Conservation (phyloP, 1,139 yeast genomes). For the Geotrichum siamense region DNA sequence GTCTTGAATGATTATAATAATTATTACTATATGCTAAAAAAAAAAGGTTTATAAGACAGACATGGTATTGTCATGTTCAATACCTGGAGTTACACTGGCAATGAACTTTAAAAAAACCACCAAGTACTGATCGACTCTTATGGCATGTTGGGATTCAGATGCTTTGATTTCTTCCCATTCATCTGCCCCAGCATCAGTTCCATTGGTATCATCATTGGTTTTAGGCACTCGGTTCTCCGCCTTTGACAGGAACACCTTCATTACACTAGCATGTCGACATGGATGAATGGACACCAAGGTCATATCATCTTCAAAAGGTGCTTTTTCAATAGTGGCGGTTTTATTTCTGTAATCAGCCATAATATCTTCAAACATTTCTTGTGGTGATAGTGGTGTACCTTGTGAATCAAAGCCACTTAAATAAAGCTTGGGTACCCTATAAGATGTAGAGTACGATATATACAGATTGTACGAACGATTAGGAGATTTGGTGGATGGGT, state of each 20-base stretch:
- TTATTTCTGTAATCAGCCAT: conserved; percentile 86
- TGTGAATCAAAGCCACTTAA: conserved; percentile 77
- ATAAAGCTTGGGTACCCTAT: conserved; percentile 92
- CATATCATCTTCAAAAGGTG: conserved; percentile 74
- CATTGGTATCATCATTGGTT: conserved; percentile 25
- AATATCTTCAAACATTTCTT: conserved; percentile 91
- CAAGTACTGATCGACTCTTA: conserved; percentile 86
- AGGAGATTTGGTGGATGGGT: conserved; percentile 29
- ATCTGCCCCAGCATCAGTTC: conserved; percentile 25
- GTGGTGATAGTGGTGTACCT: conserved; percentile 81
- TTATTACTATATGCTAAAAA: too few species aligned
- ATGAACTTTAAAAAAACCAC: conserved; percentile 86
- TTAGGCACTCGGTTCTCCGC: conserved; percentile 42
- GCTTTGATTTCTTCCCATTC: conserved; percentile 36
- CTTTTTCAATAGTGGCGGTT: conserved; percentile 90
- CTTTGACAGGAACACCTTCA: conserved; percentile 75
- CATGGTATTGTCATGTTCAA: conserved; percentile 96
- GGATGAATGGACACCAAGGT: conserved; percentile 93
- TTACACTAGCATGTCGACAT: conserved; percentile 89
- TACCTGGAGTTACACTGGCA: conserved; percentile 95
- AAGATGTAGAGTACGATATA: conserved; percentile 88
- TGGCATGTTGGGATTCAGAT: conserved; percentile 37
- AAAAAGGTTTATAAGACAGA: conserved; percentile 65
- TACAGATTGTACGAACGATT: conserved; percentile 78
- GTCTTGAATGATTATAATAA: too few species aligned